Conservation (phyloP, 495 filamentous ascomycete genomes). For the Rostrohypoxylon terebratum region DNA sequence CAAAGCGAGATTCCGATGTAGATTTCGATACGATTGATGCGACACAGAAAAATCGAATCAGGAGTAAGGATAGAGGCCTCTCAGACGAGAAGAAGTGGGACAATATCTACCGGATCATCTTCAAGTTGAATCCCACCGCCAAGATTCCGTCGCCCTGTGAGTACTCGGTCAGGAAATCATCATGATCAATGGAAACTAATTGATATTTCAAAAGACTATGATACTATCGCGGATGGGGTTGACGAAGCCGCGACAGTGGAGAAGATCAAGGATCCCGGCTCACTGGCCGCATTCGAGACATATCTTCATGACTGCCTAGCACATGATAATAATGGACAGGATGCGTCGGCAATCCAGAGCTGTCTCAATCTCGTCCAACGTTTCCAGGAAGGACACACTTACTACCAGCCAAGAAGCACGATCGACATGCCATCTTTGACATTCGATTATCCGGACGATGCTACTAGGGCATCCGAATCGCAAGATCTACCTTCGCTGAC, state of each 20-base stretch:
- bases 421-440: constrained; percentile 2
- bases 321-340: not conserved
- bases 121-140: constrained; percentile 15
- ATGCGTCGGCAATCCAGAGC: not conserved
- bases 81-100: constrained; percentile 39
- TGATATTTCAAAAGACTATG: constrained; percentile 7
- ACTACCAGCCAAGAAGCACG: not conserved
- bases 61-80: constrained; percentile 28
- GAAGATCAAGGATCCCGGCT: not conserved
- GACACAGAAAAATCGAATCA: constrained; percentile 28
- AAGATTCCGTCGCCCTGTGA: constrained; percentile 41
- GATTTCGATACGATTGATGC: constrained; percentile 33
- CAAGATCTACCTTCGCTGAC: constrained; percentile 10
- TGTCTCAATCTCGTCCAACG: constrained; percentile 16
- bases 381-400: not conserved
- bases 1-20: not conserved
- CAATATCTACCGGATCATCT: constrained; percentile 36
- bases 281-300: constrained; percentile 11
- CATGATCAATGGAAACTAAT: not conserved
- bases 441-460: constrained; percentile 1
- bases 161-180: not conserved
- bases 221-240: not conserved
- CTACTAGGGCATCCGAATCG: not conserved
- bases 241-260: not conserved
- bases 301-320: constrained; percentile 16